Percentiles rank a stretch among this genome's conserved stretches.
Conservation (phyloP, 345 rosid genomes). For the Bruguiera gymnorhiza region DNA sequence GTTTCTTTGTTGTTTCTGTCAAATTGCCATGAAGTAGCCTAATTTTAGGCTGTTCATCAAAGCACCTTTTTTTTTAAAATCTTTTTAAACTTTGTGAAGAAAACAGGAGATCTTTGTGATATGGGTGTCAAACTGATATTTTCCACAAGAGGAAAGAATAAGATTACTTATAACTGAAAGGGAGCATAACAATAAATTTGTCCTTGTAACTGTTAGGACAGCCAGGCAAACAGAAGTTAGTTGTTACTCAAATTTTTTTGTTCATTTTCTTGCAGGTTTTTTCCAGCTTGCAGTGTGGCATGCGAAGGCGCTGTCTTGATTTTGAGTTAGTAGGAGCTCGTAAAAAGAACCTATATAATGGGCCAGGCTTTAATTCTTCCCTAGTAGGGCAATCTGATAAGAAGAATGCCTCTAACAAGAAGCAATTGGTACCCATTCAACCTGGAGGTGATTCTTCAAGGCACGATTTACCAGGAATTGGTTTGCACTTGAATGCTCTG, state of each 20-base stretch:
- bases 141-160: too few relatives aligned
- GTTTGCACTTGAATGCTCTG: conserved; percentile 87
- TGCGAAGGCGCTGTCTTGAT: conserved; percentile 93
- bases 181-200: background rate
- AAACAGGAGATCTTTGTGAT: too few relatives aligned
- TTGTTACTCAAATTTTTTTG: conserved; percentile 2
- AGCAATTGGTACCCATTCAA: conserved; percentile 40
- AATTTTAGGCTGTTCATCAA: background rate
- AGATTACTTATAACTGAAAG: background rate
- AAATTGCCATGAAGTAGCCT: background rate
- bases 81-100: too few relatives aligned
- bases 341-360: conserved; percentile 41
- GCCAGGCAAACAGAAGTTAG: background rate
- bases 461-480: conserved; percentile 77
- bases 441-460: conserved; percentile 43
- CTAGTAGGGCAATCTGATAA: conserved; percentile 24
- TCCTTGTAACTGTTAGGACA: background rate
- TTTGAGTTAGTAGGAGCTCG: conserved; percentile 63
- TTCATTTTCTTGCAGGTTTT: conserved; percentile 40
- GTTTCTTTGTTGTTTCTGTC: background rate
- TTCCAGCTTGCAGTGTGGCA: conserved; percentile 67
- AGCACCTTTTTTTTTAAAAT: too few relatives aligned
- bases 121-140: too few relatives aligned
- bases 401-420: conserved; percentile 24
- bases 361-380: conserved; percentile 34